These are phyloP conservation scores for Lactarius quietus DNA, from an alignment of 768 basidiomycete species.

Conservation along the genomic window DNA sequence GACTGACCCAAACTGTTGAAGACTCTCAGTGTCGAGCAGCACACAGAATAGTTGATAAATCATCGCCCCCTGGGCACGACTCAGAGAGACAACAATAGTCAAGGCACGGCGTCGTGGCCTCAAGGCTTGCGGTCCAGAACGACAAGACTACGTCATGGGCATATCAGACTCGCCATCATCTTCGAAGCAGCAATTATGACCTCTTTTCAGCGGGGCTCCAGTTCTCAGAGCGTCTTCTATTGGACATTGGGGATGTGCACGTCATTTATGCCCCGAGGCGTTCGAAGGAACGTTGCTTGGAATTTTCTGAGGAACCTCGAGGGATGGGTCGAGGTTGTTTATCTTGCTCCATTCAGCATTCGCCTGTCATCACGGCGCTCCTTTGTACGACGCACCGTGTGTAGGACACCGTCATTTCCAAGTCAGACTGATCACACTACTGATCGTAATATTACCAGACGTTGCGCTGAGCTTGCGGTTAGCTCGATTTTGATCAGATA, in stretches of 20 bases:
- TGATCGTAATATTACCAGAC: neutral
- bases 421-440: constrained; percentile 12
- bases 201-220: neutral
- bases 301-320: neutral
- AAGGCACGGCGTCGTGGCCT: neutral
- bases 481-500: neutral
- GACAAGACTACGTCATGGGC: neutral
- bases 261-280: neutral
- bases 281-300: constrained; percentile 2
- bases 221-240: neutral
- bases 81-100: neutral
- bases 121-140: neutral
- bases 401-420: constrained; percentile 1
- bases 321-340: neutral
- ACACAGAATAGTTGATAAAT: neutral
- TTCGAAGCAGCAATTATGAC: neutral
- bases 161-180: neutral
- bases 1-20: neutral
- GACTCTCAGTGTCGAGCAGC: neutral
- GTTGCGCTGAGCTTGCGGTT: constrained; percentile 10
- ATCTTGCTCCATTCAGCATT: constrained; percentile 9
- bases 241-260: neutral
- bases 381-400: constrained; percentile 2
- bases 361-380: neutral
- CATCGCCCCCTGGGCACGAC: neutral